Evolutionary conservation across 257 asterid genomes (phyloP).

Genomic region (Salvia miltiorrhiza): DNA sequence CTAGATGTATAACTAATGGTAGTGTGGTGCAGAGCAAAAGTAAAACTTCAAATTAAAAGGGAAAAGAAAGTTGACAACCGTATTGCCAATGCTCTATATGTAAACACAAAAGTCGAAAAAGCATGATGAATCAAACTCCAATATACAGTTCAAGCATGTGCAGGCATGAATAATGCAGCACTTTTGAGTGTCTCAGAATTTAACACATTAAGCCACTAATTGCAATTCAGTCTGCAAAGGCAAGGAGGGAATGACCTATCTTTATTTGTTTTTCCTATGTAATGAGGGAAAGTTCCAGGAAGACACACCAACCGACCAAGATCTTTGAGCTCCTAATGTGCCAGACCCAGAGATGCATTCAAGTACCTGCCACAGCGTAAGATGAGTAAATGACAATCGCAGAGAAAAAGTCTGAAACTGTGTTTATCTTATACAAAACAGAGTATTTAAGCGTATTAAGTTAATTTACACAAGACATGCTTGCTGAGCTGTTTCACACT

Average conservation of each 20-base stretch:
- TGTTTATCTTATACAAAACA: not conserved
- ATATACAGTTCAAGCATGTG: constrained; percentile 8
- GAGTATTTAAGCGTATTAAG: not conserved
- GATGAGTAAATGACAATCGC: constrained; percentile 3
- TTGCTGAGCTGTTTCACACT: constrained; percentile 23
- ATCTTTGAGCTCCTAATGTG: constrained; percentile 31
- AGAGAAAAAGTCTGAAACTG: not conserved
- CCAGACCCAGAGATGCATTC: constrained; percentile 33
- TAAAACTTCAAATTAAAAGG: not conserved
- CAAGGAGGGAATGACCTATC: not conserved
- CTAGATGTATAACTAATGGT: not conserved
- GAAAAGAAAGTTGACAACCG: too few species aligned
- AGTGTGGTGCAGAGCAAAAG: not conserved
- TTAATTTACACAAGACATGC: constrained; percentile 5
- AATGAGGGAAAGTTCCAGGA: constrained; percentile 15
- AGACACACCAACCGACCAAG: constrained; percentile 26
- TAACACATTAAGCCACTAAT: not conserved
- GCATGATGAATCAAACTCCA: constrained; percentile 9
- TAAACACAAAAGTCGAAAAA: not conserved
- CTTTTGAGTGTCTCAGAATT: constrained; percentile 8
- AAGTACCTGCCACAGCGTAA: constrained; percentile 49
- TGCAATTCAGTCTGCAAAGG: not conserved
- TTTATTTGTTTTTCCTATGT: constrained; percentile 11
- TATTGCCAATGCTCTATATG: not conserved
- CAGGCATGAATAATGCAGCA: not conserved